Conservation (phyloP, 2,329 filamentous ascomycete species). For the Neonectria sp. region DNA sequence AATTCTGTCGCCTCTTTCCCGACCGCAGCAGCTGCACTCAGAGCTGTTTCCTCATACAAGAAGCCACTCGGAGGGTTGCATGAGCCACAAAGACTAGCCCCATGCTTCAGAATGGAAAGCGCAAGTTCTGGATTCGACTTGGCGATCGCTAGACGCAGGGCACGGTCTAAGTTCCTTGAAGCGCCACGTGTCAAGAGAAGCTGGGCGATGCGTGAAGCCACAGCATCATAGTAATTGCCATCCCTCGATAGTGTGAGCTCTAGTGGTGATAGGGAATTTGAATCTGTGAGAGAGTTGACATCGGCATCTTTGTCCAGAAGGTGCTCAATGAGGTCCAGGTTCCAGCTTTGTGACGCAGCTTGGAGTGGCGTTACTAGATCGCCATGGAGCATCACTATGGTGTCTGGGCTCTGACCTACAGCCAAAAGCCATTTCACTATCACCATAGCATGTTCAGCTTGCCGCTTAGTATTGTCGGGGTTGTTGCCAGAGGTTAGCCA, state of each 20-base stretch:
- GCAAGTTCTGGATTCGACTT: not conserved
- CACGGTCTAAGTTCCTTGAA: constrained; percentile 1
- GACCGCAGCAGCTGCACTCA: constrained; percentile 6
- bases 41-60: constrained; percentile 1
- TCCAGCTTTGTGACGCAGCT: not conserved
- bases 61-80: not conserved
- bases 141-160: constrained; percentile 2
- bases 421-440: not conserved
- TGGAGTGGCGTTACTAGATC: not conserved
- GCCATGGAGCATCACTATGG: not conserved
- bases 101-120: not conserved
- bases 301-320: constrained; percentile 1
- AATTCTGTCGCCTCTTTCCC: not conserved
- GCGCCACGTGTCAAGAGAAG: constrained; percentile 4
- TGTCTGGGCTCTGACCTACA: constrained; percentile 1
- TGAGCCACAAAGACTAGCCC: not conserved
- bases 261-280: not conserved
- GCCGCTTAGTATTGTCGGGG: no score
- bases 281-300: not conserved
- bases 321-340: not conserved
- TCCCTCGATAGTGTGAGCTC: no score
- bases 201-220: not conserved
- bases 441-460: not conserved
- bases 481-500: no score
- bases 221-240: no score